Base-by-base conservation (phyloP, 2,329 filamentous ascomycete genomes). In the Beauveria brongniartii region DNA sequence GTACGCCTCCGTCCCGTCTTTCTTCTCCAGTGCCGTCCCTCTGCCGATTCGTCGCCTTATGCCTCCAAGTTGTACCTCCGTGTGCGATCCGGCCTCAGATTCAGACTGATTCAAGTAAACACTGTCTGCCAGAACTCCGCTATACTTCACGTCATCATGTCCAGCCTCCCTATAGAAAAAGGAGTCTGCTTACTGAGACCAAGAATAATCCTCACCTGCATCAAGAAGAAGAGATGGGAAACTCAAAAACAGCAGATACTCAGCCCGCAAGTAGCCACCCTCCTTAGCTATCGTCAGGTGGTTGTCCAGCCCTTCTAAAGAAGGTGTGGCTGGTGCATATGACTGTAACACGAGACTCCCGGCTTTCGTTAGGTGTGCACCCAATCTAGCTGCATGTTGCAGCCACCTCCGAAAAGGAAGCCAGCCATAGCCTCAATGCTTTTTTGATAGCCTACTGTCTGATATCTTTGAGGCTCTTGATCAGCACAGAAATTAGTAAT, bases 311-410 rank as follows among this genome's bases (percentile, higher is more conserved):
- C 40, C 40, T 37, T 40, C 22, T 34, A 20, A 20, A 55, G 18
- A 46, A 16, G 43, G 26, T 18, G 14, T 24, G 56, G 24, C 37
- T 51, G 37, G 47, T 20, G 16, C 58, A 60, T 28, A 41, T 55
- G 51, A 60, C 58, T 53, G 4, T 30, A 26, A 55, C 50, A 60
- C 58, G 58, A 59, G 50, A 43, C 41, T 55, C 22, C 40, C 5
- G 8, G 7, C 5, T 37, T 16, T 18, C 44, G 40, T 59, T 48
- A 59, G 26, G 24, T 53, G 56, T 59, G 40, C 55, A 51, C 22
- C 57, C 57, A 20, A 47, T 43, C 24, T 5, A 37, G 50, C 26
- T 50, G 26, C 41, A 30, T 60, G 50, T n/a, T 54, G 51, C 50
- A 40, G 28, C 50, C 47, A 46, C 30, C 37, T 53, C n/a, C 20